Evolutionary conservation across 306 rosid genomes (phyloP).

Genomic region (Citrullus mucosospermus): DNA sequence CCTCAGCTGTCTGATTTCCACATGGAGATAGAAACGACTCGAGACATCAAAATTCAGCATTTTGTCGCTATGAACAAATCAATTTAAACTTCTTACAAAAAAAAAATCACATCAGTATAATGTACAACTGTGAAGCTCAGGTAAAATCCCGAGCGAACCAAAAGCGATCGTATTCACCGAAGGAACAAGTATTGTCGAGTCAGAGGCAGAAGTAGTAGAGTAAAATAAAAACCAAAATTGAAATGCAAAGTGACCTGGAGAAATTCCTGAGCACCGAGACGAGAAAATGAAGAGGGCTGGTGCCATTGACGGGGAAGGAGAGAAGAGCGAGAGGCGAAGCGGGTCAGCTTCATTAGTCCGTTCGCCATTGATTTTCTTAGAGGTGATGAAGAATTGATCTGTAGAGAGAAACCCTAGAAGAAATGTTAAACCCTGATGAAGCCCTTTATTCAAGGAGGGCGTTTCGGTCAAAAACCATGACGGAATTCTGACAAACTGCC

Average conservation of each 20-base stretch:
- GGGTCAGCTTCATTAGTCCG: slow-evolving; percentile 34
- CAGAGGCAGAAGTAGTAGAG: neutral
- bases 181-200: neutral
- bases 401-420: slow-evolving; percentile 2
- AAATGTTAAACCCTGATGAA: neutral
- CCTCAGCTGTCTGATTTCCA: slow-evolving; percentile 7
- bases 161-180: neutral
- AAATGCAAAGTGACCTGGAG: slow-evolving; percentile 3
- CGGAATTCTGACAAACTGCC: neutral
- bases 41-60: neutral
- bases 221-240: neutral
- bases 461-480: neutral
- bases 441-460: neutral
- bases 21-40: neutral
- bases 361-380: slow-evolving; percentile 15
- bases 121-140: neutral
- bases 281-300: neutral
- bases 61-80: neutral
- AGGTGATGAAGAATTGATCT: neutral
- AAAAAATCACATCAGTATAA: neutral
- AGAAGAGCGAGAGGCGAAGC: slow-evolving; percentile 52
- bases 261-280: neutral
- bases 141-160: neutral
- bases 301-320: slow-evolving; percentile 15
- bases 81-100: neutral